These are phyloP conservation scores for Psilocybe cubensis DNA, from an alignment of 768 basidiomycete genomes.

Conservation along the genomic window DNA sequence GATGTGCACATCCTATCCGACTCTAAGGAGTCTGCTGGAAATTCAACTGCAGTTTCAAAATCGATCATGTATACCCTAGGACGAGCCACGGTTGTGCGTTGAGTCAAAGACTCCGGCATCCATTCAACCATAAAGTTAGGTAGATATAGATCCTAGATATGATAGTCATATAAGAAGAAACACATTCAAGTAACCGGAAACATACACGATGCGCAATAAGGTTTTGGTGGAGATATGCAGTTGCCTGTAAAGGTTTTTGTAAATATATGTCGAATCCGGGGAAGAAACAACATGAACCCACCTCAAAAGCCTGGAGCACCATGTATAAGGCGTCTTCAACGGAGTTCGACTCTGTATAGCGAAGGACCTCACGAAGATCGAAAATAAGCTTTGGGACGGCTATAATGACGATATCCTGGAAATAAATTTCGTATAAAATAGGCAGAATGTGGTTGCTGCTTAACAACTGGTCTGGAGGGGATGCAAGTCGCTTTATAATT, in stretches of 20 bases:
- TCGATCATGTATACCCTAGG: constrained; percentile 16
- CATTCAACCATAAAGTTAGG: constrained; percentile 12
- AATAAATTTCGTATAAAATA: background rate
- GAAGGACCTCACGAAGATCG: background rate
- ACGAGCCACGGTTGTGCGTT: background rate
- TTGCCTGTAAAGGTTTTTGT: background rate
- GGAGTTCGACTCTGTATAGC: background rate
- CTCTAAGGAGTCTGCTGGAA: background rate
- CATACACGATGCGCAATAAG: constrained; percentile 10
- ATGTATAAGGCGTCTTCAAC: constrained; percentile 12
- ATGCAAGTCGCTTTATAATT: background rate
- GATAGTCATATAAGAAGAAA: background rate
- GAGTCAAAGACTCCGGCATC: constrained; percentile 1
- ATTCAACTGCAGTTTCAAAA: constrained; percentile 16
- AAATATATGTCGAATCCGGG: too few relatives aligned
- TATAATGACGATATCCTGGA: background rate
- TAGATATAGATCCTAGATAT: constrained; percentile 10
- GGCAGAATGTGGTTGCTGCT: constrained; percentile 8
- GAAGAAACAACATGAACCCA: background rate
- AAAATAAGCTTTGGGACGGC: background rate
- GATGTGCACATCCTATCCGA: background rate
- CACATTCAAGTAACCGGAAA: too few relatives aligned
- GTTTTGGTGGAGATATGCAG: constrained; percentile 3
- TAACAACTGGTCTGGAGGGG: background rate
- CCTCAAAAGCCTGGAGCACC: constrained; percentile 13